Base-by-base conservation (phyloP, 176 grass and related monocot genomes). In the Cymbopogon citratus region DNA sequence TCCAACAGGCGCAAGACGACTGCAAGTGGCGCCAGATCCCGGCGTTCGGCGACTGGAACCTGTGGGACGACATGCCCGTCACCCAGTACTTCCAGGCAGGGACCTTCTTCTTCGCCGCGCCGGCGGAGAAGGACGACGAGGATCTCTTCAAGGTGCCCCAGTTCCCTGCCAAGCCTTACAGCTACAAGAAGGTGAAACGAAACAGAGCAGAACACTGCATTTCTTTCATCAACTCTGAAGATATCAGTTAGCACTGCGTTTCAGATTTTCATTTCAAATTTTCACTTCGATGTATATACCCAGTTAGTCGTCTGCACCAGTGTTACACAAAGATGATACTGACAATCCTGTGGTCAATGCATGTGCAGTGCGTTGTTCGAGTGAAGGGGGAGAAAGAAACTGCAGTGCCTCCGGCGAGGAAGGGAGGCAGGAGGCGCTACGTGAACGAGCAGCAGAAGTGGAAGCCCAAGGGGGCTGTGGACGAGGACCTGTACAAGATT, bases 401-500 rank as follows among this genome's bases (percentile, higher is more conserved):
- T 9, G 80, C 40, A 27, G 80, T 48, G 73, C 68, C 77, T 1
- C 62, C 69, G 5, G 80, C 5, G 79, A 87, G 80, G 84, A 90
- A 86, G 59, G 83, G 39, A 59, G 56, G 73, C 21, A 86, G 67
- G 69, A 85, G 69, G 59, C 85, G 91, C 59, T 81, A 75, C 16
- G 80, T 51, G 61, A 80, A 86, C 23, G 84, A 86, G 65, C 74
- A 91, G 19, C 78, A 83, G 36, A 82, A 86, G 56, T 87, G 82
- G 90, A 94, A 94, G 87, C 71, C 87, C 26, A 89, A 85, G 83
- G 77, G 70, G 18, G 43, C 56, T 19, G 78, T 90, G 12, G 94
- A 97, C 56, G 92, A 97, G 74, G 94, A 97, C 86, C 76, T 97
- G 69, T 97, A 97, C 88, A 91, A 90, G 91, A 91, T 97, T 28